phyloP scores from a whole-genome alignment of 352 stramenopile genomes.

The Phytophthora melonis region DNA sequence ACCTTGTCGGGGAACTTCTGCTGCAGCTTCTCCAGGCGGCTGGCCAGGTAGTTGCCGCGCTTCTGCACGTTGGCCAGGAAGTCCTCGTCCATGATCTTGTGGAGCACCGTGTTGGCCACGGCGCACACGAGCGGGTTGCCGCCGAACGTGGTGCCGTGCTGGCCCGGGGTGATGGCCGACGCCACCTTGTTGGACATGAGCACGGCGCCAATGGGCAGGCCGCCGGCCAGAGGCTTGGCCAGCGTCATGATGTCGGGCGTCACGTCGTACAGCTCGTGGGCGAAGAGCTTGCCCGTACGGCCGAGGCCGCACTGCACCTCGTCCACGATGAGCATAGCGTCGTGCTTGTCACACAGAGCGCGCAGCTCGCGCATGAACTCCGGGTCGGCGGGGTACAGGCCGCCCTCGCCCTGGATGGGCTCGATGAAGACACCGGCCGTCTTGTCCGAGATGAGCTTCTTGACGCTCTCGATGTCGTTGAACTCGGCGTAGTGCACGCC shows the following conservation, averaged over 20 bases:
- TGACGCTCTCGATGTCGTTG: slow-evolving; percentile 88
- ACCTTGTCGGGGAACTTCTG: slow-evolving; percentile 81
- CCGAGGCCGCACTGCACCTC: slow-evolving; percentile 98
- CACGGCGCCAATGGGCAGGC: slow-evolving; percentile 97
- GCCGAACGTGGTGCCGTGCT: slow-evolving; percentile 97
- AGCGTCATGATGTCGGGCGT: slow-evolving; percentile 97
- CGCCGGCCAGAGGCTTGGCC: slow-evolving; percentile 97
- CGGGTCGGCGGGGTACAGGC: slow-evolving; percentile 91
- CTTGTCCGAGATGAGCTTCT: slow-evolving; percentile 74
- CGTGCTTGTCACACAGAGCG: slow-evolving; percentile 93
- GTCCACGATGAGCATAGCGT: slow-evolving; percentile 98
- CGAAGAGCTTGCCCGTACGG: slow-evolving; percentile 95
- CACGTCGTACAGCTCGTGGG: slow-evolving; percentile 94
- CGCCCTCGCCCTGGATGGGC: slow-evolving; percentile 93
- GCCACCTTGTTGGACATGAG: slow-evolving; percentile 93
- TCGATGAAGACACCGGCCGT: slow-evolving; percentile 86
- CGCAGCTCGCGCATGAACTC: slow-evolving; percentile 93
- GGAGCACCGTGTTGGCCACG: slow-evolving; percentile 87
- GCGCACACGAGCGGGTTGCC: slow-evolving; percentile 96
- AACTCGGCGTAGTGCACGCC: slow-evolving; percentile 78
- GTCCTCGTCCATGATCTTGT: slow-evolving; percentile 70
- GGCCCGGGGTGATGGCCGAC: slow-evolving; percentile 90
- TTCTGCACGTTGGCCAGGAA: slow-evolving; percentile 84
- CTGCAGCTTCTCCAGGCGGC: slow-evolving; percentile 68
- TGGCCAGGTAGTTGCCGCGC: slow-evolving; percentile 65